Base-by-base conservation (phyloP, 1,284 basidiomycete species). In the Marasmius fiardii region DNA sequence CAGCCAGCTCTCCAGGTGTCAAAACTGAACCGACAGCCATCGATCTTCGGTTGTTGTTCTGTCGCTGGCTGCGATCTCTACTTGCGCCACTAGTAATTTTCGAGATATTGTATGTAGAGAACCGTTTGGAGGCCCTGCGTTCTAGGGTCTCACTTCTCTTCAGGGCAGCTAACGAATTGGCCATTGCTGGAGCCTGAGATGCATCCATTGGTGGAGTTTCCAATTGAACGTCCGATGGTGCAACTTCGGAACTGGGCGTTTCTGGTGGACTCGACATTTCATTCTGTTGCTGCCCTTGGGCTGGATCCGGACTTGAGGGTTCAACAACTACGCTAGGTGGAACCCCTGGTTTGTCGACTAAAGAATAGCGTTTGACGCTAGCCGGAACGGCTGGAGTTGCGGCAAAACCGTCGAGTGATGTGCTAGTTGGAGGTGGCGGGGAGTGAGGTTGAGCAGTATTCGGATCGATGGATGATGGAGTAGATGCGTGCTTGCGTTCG, bases 71-170 rank as follows among this genome's bases (percentile, higher is more conserved):
- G 58, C 80, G 68, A 72, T 80, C 80, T 35, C 79, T 71, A n/a
- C 69, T 64, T 60, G 68, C 75, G 18, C 68, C 75, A 16, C 86
- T 83, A 1, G 93, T 89, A 86, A 99, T 96, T 74, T 96, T 97
- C 61, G 92, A 90, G 66, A 98, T 92, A 52, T 95, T 93, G 69
- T 97, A 99, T 1, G 91, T 91, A 54, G 95, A 98, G 74, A 96
- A 99, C 0, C 96, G 89, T 68, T 98, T 98, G 24, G 93, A 95
- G 3, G 96, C 96, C 41, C 96, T 81, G 10, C 96, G 85, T 66
- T 96, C 93, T 18, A 98, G 80, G 0, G 88, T 84, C 62, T 97
- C 95, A 43, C 85, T 86, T 61, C 88, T 86, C 69, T 95, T 91
- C 43, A 99, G 79, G 1, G 93, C 93, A 10, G 92, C 92, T 14